Conservation (phyloP, 495 filamentous ascomycete genomes). For the Aspergillus panamensis region DNA sequence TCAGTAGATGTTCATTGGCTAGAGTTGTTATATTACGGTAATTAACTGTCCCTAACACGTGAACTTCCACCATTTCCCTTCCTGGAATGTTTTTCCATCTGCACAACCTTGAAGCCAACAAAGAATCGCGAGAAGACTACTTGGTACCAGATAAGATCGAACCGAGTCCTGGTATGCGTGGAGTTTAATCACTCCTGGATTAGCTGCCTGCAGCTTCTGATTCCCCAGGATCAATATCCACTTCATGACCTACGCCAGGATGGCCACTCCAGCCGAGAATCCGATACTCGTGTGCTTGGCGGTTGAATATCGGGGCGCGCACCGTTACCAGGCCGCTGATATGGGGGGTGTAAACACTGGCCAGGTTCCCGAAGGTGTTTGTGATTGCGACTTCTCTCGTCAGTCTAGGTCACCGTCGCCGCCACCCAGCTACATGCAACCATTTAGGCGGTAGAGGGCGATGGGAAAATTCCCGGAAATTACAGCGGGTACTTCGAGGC, state of each 20-base stretch:
- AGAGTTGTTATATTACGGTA: no score
- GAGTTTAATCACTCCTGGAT: constrained; percentile 22
- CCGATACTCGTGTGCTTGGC: constrained; percentile 46
- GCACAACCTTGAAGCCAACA: no score
- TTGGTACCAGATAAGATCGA: not conserved
- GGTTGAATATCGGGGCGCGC: constrained; percentile 45
- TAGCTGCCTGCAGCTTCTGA: constrained; percentile 38
- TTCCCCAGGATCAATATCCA: constrained; percentile 45
- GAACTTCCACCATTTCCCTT: no score
- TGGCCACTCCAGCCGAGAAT: constrained; percentile 33
- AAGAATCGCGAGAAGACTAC: no score
- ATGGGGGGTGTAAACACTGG: constrained; percentile 47
- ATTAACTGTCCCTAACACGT: no score
- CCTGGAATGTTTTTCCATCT: no score
- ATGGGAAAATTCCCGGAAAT: no score
- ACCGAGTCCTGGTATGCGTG: constrained; percentile 10
- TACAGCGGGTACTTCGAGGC: no score
- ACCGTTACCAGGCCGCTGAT: constrained; percentile 50
- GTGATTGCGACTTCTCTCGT: constrained; percentile 50
- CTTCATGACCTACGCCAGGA: constrained; percentile 41
- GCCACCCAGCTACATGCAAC: constrained; percentile 39
- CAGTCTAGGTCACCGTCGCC: constrained; percentile 50
- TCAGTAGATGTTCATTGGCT: no score
- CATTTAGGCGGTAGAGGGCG: no score
- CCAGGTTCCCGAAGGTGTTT: constrained; percentile 46